These are phyloP conservation scores for Colletotrichum tabaci DNA, from an alignment of 2,329 filamentous ascomycete species.

Conservation along the genomic window DNA sequence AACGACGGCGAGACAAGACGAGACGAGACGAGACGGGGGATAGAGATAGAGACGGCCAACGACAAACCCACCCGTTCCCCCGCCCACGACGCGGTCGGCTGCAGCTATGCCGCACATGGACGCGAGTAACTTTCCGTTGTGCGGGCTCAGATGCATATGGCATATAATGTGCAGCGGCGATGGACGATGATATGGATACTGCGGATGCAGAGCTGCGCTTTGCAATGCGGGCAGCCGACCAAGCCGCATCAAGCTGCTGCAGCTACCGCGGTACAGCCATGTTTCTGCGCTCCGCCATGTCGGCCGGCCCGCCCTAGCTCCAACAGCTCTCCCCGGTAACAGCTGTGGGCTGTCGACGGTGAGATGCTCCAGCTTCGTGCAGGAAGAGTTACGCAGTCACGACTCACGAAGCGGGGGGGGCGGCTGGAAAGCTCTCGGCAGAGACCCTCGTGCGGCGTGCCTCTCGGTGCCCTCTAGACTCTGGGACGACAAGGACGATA, in stretches of 20 bases:
- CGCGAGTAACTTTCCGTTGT: constrained; percentile 12
- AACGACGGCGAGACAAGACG: constrained; percentile 18
- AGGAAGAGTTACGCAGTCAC: constrained; percentile 16
- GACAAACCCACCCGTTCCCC: constrained; percentile 34
- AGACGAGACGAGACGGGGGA: constrained; percentile 8
- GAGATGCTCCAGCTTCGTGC: constrained; percentile 27
- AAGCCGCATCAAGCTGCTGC: constrained; percentile 29
- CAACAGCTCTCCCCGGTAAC: constrained; percentile 19
- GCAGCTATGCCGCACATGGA: constrained; percentile 35
- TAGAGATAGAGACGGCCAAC: background rate
- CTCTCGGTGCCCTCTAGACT: constrained; percentile 26
- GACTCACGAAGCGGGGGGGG: constrained; percentile 9
- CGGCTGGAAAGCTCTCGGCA: constrained; percentile 11
- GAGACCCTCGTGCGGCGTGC: constrained; percentile 14
- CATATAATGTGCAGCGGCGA: background rate
- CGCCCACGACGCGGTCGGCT: constrained; percentile 33
- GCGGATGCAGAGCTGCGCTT: constrained; percentile 34
- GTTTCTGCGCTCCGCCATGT: constrained; percentile 38
- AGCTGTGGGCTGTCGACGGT: constrained; percentile 15
- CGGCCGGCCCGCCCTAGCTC: constrained; percentile 14
- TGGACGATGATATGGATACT: constrained; percentile 18
- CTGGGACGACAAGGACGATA: constrained; percentile 21
- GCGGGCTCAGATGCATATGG: constrained; percentile 24
- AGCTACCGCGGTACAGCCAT: constrained; percentile 30
- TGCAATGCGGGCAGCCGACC: constrained; percentile 32